These are phyloP conservation scores for Meyerozyma guilliermondii DNA, from an alignment of 1,139 yeast genomes.

Conservation along the genomic window DNA sequence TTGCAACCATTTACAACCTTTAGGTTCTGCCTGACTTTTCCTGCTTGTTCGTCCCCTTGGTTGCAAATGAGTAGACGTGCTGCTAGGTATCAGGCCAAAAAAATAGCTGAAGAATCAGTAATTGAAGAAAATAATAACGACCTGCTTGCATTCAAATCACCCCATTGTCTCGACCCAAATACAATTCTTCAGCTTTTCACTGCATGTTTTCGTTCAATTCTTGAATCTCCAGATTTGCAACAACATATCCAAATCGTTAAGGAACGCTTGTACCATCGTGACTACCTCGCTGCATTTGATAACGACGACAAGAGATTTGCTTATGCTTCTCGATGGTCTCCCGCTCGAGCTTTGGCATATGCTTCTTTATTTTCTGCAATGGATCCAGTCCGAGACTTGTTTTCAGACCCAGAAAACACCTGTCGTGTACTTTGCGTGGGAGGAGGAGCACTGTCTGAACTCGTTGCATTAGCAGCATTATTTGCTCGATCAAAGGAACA, in stretches of 20 bases:
- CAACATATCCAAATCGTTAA: constrained; percentile 64
- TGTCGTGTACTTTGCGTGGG: constrained; percentile 61
- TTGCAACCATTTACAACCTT: too few species aligned
- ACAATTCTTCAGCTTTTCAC: constrained; percentile 48
- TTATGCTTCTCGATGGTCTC: constrained; percentile 82
- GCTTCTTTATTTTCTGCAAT: constrained; percentile 57
- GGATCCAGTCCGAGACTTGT: constrained; percentile 32
- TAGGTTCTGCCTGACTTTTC: too few species aligned
- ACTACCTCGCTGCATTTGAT: constrained; percentile 66
- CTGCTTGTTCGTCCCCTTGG: background rate
- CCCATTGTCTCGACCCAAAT: constrained; percentile 24
- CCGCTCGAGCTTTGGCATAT: constrained; percentile 74
- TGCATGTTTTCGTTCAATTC: constrained; percentile 39
- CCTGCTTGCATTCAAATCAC: constrained; percentile 28
- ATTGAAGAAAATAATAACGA: constrained; percentile 12
- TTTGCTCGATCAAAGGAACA: constrained; percentile 46
- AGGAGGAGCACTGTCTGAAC: constrained; percentile 87
- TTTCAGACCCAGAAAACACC: constrained; percentile 24
- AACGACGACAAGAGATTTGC: constrained; percentile 63
- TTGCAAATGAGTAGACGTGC: constrained; percentile 3
- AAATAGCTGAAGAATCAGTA: background rate
- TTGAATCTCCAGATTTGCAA: constrained; percentile 39
- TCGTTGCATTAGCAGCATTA: constrained; percentile 63
- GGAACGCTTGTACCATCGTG: constrained; percentile 61
- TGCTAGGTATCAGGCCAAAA: background rate